Conservation (phyloP, 306 rosid genomes). For the Alnus rubra region DNA sequence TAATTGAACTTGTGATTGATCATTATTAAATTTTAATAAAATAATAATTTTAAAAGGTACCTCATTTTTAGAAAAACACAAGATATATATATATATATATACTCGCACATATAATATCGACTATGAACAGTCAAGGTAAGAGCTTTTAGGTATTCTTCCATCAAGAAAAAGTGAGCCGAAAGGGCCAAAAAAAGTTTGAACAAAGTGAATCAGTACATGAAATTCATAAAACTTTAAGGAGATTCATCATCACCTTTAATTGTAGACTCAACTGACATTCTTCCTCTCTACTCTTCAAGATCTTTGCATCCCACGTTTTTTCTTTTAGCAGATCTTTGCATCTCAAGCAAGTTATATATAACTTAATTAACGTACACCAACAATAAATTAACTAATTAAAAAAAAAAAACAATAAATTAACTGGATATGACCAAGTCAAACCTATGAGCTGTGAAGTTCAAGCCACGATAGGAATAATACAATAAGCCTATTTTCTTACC, state of each 20-base stretch:
- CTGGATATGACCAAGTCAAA: constrained; percentile 15
- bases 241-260: constrained; percentile 28
- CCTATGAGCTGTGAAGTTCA: constrained; percentile 11
- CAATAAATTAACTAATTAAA: background rate
- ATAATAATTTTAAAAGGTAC: too few relatives aligned
- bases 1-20: too few relatives aligned
- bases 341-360: background rate
- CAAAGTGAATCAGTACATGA: constrained; percentile 33
- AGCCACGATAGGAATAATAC: background rate
- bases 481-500: background rate
- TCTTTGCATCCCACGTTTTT: constrained; percentile 23
- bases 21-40: too few relatives aligned
- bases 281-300: constrained; percentile 31
- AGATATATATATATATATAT: too few relatives aligned
- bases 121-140: too few relatives aligned
- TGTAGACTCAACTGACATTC: constrained; percentile 36
- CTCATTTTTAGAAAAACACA: too few relatives aligned
- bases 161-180: background rate
- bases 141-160: background rate
- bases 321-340: background rate
- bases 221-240: constrained; percentile 38
- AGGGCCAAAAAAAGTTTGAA: background rate
- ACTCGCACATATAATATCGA: too few relatives aligned
- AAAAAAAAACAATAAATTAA: background rate
- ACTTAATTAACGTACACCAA: background rate